phyloP scores from a whole-genome alignment of 2,329 filamentous ascomycete species.

The Helotiales sp. region DNA sequence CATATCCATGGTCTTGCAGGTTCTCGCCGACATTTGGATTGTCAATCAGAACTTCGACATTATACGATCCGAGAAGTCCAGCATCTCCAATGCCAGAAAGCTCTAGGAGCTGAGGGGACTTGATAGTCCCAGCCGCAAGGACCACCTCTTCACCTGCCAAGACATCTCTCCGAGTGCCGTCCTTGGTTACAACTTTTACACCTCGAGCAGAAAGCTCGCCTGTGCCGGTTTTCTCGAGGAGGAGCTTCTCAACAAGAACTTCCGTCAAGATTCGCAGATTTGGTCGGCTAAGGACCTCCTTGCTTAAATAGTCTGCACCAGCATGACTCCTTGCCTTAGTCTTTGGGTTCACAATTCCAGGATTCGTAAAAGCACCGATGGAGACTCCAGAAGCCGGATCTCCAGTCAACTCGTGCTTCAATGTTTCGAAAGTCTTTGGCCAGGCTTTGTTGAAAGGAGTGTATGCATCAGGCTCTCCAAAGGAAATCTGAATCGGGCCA shows the following conservation, averaged over 20 bases:
- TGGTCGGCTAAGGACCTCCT: slow-evolving; percentile 10
- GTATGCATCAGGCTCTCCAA: slow-evolving; percentile 7
- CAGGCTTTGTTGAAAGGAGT: slow-evolving; percentile 16
- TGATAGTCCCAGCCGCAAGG: slow-evolving; percentile 38
- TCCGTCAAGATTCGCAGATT: slow-evolving; percentile 85
- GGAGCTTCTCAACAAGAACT: slow-evolving; percentile 76
- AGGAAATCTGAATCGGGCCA: slow-evolving; percentile 16
- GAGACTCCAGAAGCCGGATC: slow-evolving; percentile 29
- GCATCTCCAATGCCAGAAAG: slow-evolving; percentile 49
- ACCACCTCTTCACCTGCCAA: slow-evolving; percentile 38
- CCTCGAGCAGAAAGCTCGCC: slow-evolving; percentile 5
- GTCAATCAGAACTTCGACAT: slow-evolving; percentile 29
- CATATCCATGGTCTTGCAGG: slow-evolving; percentile 39
- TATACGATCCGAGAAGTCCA: slow-evolving; percentile 39
- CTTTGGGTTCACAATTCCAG: slow-evolving; percentile 17
- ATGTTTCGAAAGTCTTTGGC: slow-evolving; percentile 15
- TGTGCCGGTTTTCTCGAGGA: slow-evolving; percentile 4
- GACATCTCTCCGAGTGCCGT: slow-evolving; percentile 35
- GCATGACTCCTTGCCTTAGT: slow-evolving; percentile 24
- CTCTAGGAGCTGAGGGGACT: slow-evolving; percentile 51
- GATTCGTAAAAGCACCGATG: slow-evolving; percentile 37
- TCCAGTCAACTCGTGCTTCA: slow-evolving; percentile 41
- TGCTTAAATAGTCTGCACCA: slow-evolving; percentile 23
- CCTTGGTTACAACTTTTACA: slow-evolving; percentile 5
- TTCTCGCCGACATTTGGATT: slow-evolving; percentile 37